phyloP scores from a whole-genome alignment of 2,329 filamentous ascomycete genomes.

The Verticillium tricorpus region DNA sequence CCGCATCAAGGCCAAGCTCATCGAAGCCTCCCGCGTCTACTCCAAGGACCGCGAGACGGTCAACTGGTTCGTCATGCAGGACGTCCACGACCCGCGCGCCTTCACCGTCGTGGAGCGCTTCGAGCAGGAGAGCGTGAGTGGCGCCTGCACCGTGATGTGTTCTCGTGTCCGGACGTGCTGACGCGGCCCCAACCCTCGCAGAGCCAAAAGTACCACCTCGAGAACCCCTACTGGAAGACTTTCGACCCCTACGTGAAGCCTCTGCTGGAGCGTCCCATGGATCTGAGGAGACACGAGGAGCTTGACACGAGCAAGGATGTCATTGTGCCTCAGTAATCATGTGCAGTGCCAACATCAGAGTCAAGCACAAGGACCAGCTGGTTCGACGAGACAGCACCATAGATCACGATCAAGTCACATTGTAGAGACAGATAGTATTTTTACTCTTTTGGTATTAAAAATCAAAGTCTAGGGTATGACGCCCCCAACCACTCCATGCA shows the following conservation, averaged over 20 bases:
- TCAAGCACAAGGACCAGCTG: neutral
- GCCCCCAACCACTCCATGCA: conserved; percentile 5
- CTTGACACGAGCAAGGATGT: conserved; percentile 52
- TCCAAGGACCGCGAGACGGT: conserved; percentile 66
- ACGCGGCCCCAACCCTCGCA: conserved; percentile 17
- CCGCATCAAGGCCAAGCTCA: conserved; percentile 67
- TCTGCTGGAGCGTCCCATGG: conserved; percentile 64
- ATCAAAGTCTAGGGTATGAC: conserved; percentile 15
- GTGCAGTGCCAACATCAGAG: too few species aligned
- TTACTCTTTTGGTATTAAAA: conserved; percentile 20
- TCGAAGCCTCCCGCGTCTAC: conserved; percentile 71
- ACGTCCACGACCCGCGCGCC: conserved; percentile 59
- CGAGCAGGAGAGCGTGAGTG: conserved; percentile 56
- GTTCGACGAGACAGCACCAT: neutral
- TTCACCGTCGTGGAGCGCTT: conserved; percentile 77
- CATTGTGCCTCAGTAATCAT: conserved; percentile 24
- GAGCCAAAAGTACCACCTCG: conserved; percentile 58
- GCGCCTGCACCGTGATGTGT: too few species aligned
- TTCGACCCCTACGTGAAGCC: conserved; percentile 72
- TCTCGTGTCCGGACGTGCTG: neutral
- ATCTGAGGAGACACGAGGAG: conserved; percentile 64
- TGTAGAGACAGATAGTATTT: conserved; percentile 9
- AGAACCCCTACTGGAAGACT: conserved; percentile 71
- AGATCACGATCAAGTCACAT: neutral
- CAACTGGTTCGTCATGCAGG: conserved; percentile 75